These are phyloP conservation scores for Wickerhamiella australiensis DNA, from an alignment of 805 yeast species.

Conservation along the genomic window DNA sequence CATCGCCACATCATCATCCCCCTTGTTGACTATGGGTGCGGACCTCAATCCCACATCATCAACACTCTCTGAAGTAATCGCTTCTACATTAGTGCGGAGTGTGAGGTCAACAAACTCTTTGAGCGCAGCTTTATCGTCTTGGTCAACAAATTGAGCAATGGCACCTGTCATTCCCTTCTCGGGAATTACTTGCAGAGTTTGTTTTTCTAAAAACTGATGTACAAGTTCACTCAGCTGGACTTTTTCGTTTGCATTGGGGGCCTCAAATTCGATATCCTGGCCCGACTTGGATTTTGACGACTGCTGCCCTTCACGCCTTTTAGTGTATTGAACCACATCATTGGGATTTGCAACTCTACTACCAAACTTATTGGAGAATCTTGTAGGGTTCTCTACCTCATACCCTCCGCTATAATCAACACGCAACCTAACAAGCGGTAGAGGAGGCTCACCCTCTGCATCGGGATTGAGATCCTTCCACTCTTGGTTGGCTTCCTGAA, in stretches of 20 bases:
- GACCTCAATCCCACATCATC: conserved; percentile 10
- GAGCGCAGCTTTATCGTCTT: conserved; percentile 67
- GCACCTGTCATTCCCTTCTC: conserved; percentile 66
- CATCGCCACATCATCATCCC: conserved; percentile 13
- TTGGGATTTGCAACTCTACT: conserved; percentile 86
- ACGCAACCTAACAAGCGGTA: conserved; percentile 69
- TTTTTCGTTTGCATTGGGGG: conserved; percentile 18
- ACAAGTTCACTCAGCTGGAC: conserved; percentile 52
- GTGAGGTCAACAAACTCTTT: conserved; percentile 31
- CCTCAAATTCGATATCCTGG: conserved; percentile 9
- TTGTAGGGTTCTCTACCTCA: conserved; percentile 80
- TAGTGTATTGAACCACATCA: conserved; percentile 64
- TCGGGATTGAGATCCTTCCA: conserved; percentile 33
- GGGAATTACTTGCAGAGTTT: conserved; percentile 57
- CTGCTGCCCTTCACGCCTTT: conserved; percentile 27
- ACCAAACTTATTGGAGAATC: conserved; percentile 82
- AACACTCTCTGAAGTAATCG: not conserved
- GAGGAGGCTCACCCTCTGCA: conserved; percentile 37
- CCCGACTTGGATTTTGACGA: conserved; percentile 10
- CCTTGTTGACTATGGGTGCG: conserved; percentile 19
- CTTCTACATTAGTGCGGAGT: not conserved
- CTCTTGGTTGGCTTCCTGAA: conserved; percentile 42
- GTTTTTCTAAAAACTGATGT: conserved; percentile 46
- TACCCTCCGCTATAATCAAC: conserved; percentile 87
- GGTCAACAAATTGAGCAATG: conserved; percentile 58